Conservation (phyloP, 2,329 filamentous ascomycete genomes). For the Hymenoscyphus salicellus region DNA sequence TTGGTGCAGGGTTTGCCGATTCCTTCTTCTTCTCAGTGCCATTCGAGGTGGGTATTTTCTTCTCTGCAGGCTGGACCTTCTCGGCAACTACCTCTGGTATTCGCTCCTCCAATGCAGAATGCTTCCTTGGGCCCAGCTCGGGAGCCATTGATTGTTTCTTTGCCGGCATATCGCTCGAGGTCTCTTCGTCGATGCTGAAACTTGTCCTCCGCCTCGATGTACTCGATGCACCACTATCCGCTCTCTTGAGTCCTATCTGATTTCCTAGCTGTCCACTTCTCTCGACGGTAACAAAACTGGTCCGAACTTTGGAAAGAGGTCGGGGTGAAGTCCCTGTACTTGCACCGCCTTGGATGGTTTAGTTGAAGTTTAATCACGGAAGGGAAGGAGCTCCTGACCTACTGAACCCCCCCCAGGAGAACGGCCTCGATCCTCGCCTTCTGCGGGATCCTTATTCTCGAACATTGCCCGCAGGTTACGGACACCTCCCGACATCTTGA, state of each 20-base stretch:
- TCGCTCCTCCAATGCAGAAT: slow-evolving; percentile 26
- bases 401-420: slow-evolving; percentile 53
- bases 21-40: slow-evolving; percentile 20
- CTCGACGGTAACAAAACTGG: slow-evolving; percentile 72
- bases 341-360: slow-evolving; percentile 22
- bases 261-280: slow-evolving; percentile 42
- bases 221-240: slow-evolving; percentile 31
- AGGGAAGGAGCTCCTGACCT: slow-evolving; percentile 39
- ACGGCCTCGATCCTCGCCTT: slow-evolving; percentile 58
- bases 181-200: slow-evolving; percentile 32
- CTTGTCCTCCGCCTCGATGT: slow-evolving; percentile 30
- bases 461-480: slow-evolving; percentile 77
- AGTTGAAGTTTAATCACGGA: slow-evolving; percentile 15
- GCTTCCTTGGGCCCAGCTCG: slow-evolving; percentile 30
- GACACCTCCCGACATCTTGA: slow-evolving; percentile 33
- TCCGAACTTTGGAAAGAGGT: slow-evolving; percentile 71
- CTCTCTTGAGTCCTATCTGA: slow-evolving; percentile 42
- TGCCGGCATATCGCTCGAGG: slow-evolving; percentile 26
- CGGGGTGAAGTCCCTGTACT: slow-evolving; percentile 49
- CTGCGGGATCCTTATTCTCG: slow-evolving; percentile 66
- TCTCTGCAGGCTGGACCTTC: slow-evolving; percentile 22
- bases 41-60: slow-evolving; percentile 20
- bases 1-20: slow-evolving; percentile 15
- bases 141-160: slow-evolving; percentile 28
- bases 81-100: slow-evolving; percentile 33